Base-by-base conservation (phyloP, 768 basidiomycete species). In the Termitomyces eurrhizus region DNA sequence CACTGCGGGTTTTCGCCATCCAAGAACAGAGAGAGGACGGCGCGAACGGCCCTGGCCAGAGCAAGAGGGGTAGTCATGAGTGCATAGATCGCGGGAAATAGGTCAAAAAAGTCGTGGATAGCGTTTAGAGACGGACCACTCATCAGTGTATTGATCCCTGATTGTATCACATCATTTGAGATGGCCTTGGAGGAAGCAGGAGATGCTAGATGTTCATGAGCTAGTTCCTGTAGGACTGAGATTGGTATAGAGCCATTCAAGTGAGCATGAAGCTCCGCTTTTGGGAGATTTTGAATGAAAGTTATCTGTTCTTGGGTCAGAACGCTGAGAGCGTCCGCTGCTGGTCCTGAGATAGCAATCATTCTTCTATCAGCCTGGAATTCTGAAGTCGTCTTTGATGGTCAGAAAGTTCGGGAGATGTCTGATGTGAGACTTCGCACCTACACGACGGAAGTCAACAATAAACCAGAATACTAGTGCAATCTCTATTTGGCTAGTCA, bases 261-360 rank as follows among this genome's bases (percentile, higher is more conserved):
- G 67, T 93, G 92, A 0, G 92, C 92, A 62, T 93, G 92, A 0
- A 94, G 80, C 68, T 95, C 92, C 1, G 92, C 90, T 71, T 94
- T 94, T 11, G 88, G 88, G 0, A 93, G 78, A 1, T 62, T 59
- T 52, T 82, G 76, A 46, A 94, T 75, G 70, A 93, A 93, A 6
- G 69, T 39, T 26, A 86, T 53, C 64, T 92, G 85, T 7, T 72
- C 62, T 0, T 74, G 63, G 11, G 75, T 74, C 26, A 93, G 78
- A 1, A 85, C 81, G 1, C 66, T 69, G 13, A 92, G 72, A 0
- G 92, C 92, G 0, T 61, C 65, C 0, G 79, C 77, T 1, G 85
- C 79, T 3, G 76, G 77, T 7, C 79, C 81, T 52, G 77, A 69
- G 44, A 81, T 70, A 35, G 58, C 18, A 16, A n/a, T 36, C 41